A percentile compares a stretch with the other conserved stretches of the same genome.
Conservation (phyloP, 2,329 filamentous ascomycete genomes). For the Aureobasidium subglaciale region DNA sequence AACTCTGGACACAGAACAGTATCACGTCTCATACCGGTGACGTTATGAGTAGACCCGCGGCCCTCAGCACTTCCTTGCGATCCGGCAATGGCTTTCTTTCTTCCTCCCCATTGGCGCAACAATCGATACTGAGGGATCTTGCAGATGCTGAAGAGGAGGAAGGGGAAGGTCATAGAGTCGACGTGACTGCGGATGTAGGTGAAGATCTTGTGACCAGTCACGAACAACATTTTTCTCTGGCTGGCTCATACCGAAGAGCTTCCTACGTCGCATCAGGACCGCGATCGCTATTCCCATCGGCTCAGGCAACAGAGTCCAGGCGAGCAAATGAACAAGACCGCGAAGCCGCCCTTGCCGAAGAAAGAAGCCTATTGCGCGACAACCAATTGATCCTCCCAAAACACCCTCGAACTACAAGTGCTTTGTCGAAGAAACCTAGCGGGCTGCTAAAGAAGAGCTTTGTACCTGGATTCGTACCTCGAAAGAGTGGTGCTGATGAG, state of each 20-base stretch:
- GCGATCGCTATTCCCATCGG: conserved; percentile 61
- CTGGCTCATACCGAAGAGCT: conserved; percentile 66
- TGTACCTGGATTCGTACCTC: conserved; percentile 10
- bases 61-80: conserved; percentile 3
- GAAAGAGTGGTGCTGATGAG: conserved; percentile 13
- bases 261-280: conserved; percentile 67
- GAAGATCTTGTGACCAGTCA: conserved; percentile 14
- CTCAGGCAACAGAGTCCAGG: conserved; percentile 44
- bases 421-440: conserved; percentile 10
- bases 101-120: conserved; percentile 23
- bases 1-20: not conserved
- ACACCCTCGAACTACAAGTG: conserved; percentile 31
- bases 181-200: not conserved
- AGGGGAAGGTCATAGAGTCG: conserved; percentile 16
- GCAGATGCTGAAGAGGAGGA: conserved; percentile 21
- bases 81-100: conserved; percentile 16
- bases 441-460: conserved; percentile 6
- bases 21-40: not conserved
- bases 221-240: conserved; percentile 41
- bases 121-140: conserved; percentile 27
- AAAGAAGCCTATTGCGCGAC: conserved; percentile 52
- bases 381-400: conserved; percentile 53
- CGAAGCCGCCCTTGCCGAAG: conserved; percentile 48
- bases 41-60: conserved; percentile 13
- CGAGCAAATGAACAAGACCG: conserved; percentile 47